Base-by-base conservation (phyloP, 2,329 filamentous ascomycete genomes). In the Cercospora beticola region DNA sequence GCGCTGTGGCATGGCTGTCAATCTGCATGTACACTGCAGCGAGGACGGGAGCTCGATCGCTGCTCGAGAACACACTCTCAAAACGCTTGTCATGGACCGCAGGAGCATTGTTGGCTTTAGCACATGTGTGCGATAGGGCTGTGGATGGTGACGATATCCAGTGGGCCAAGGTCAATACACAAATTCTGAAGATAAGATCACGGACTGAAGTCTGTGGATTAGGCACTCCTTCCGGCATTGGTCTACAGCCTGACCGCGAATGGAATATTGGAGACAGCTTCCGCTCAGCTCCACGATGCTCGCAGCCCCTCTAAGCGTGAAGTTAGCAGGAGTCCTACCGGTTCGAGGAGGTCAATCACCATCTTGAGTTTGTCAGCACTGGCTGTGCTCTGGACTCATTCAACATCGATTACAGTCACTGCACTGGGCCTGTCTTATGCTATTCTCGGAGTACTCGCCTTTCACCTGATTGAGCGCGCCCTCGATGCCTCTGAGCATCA, bases 101-200 rank as follows among this genome's bases (percentile, higher is more conserved):
- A 5, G 83, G 82, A 40, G 77, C 71, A 9, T 75, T 83, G 61
- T 75, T 83, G 43, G 81, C 79, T 10, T 72, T 84, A 61, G 77
- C 80, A 26, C 76, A 77, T 46, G 75, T 84, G 43, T 83, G 82
- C 75, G 82, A 83, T 70, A 73, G 82, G 64, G 79, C 81, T n/a
- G 78, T 79, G 70, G 81, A 82, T 69, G 79, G 78, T 62, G 76
- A 79, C 68, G 80, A 79, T 49, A 78, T 82, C n/a, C 81, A 81
- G 79, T 80, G 80, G 76, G 80, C 80, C 23, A 83, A 84, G 80
- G 83, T 83, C 69, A 71, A 68, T 64, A 66, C 31, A 36, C 36
- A 62, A 16, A 40, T 36, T 40, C 43, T 18, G 52, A 67, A 69
- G 66, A 67, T 68, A 68, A 72, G 72, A 71, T 75, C 76, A 74